Evolutionary conservation across 192 early-diverging fungal species (phyloP).

Genomic region (Borealophlyctis nickersoniae): DNA sequence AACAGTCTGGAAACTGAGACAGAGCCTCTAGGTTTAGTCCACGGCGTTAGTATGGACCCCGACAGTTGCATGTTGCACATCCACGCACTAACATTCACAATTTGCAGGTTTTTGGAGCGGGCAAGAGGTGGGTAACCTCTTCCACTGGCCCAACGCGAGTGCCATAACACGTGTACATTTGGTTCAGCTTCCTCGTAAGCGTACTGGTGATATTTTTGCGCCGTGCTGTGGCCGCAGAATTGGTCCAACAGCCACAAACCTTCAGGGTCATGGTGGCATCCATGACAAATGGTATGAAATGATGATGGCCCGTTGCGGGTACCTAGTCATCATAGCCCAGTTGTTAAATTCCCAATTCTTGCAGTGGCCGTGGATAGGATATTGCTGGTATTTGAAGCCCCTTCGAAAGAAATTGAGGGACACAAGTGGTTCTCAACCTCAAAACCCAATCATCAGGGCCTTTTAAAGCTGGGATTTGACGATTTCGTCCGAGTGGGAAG

Average conservation of each 20-base stretch:
- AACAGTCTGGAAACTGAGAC: neutral
- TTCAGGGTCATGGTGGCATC: slow-evolving; percentile 37
- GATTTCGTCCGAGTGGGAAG: slow-evolving; percentile 50
- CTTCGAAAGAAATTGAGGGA: too few relatives aligned
- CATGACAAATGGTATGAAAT: slow-evolving; percentile 44
- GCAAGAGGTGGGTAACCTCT: slow-evolving; percentile 25
- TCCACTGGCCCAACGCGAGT: neutral
- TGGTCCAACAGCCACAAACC: slow-evolving; percentile 19
- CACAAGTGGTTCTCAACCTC: too few relatives aligned
- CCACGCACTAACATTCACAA: too few relatives aligned
- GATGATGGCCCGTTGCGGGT: neutral
- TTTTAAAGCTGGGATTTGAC: slow-evolving; percentile 35
- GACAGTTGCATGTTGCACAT: too few relatives aligned
- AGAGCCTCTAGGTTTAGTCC: too few relatives aligned
- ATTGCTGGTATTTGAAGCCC: slow-evolving; percentile 15
- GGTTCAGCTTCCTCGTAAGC: slow-evolving; percentile 28
- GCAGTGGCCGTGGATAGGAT: slow-evolving; percentile 52
- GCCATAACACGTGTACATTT: neutral
- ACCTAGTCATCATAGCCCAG: neutral
- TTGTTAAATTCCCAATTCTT: slow-evolving; percentile 8
- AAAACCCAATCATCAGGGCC: neutral
- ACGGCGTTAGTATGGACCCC: too few relatives aligned
- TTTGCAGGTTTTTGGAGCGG: slow-evolving; percentile 53
- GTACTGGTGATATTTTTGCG: slow-evolving; percentile 42
- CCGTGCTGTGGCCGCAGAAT: slow-evolving; percentile 9